A percentile compares a stretch with the other conserved stretches of the same genome.
These are phyloP conservation scores for Inonotus obliquus DNA, from an alignment of 1,284 basidiomycete genomes.

Conservation along the genomic window DNA sequence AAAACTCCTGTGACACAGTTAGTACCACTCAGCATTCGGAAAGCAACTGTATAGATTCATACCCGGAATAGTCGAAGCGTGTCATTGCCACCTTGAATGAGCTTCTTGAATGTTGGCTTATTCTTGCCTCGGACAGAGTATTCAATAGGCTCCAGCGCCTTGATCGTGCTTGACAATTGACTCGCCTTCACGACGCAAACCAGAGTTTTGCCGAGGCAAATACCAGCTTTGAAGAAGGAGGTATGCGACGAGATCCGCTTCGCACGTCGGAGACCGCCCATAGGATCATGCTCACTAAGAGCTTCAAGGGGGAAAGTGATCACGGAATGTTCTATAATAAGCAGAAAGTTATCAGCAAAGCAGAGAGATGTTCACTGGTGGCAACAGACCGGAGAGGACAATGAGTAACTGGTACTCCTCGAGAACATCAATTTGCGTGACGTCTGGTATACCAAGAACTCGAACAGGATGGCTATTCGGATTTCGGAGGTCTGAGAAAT, in stretches of 20 bases:
- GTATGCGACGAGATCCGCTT: slow-evolving; percentile 96
- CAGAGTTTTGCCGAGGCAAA: slow-evolving; percentile 89
- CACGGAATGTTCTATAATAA: slow-evolving; percentile 79
- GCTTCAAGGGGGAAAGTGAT: slow-evolving; percentile 96
- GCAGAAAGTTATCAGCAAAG: neutral
- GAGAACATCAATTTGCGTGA: slow-evolving; percentile 93
- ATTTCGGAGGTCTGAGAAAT: slow-evolving; percentile 84
- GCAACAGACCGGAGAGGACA: slow-evolving; percentile 77
- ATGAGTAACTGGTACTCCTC: slow-evolving; percentile 96
- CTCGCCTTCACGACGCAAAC: slow-evolving; percentile 98
- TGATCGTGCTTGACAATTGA: slow-evolving; percentile 95
- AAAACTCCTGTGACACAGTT: slow-evolving; percentile 73
- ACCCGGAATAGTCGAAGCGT: slow-evolving; percentile 92
- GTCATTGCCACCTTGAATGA: slow-evolving; percentile 93
- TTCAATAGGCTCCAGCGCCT: slow-evolving; percentile 95
- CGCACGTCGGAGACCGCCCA: slow-evolving; percentile 87
- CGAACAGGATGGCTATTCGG: slow-evolving; percentile 80
- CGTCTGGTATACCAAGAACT: slow-evolving; percentile 85
- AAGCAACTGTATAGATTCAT: slow-evolving; percentile 25
- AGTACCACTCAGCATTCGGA: neutral
- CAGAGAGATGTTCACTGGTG: neutral
- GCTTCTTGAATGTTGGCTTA: slow-evolving; percentile 92
- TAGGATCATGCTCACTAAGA: slow-evolving; percentile 86
- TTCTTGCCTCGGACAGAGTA: slow-evolving; percentile 77
- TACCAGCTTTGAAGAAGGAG: slow-evolving; percentile 96